These are phyloP conservation scores for Ajuga chamaepitys DNA, from an alignment of 257 asterid genomes.

Conservation along the genomic window DNA sequence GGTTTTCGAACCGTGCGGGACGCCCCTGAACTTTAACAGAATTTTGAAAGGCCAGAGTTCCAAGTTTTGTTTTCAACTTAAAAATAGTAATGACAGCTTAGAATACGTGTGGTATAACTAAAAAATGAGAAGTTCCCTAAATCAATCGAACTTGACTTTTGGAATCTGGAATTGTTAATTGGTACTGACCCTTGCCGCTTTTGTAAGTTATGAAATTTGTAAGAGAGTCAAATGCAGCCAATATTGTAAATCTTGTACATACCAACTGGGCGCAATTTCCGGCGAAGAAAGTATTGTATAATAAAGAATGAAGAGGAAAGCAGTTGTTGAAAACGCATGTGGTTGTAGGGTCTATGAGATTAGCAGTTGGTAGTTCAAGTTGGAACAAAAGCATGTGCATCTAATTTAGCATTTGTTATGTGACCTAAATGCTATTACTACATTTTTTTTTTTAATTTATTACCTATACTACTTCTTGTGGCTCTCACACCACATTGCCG, in stretches of 20 bases:
- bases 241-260: constrained; percentile 1
- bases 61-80: no score
- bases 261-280: constrained; percentile 19
- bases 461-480: constrained; percentile 21
- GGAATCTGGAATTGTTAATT: constrained; percentile 12
- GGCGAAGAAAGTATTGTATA: constrained; percentile 5
- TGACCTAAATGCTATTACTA: constrained; percentile 23
- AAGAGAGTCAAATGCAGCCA: constrained; percentile 21
- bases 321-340: constrained; percentile 46
- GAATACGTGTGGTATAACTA: no score
- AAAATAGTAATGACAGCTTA: no score
- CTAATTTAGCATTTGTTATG: constrained; percentile 21
- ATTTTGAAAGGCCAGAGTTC: no score
- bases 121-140: no score
- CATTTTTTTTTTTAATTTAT: constrained; percentile 21
- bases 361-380: constrained; percentile 64
- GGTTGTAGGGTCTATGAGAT: constrained; percentile 49
- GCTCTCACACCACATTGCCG: constrained; percentile 23
- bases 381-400: constrained; percentile 72
- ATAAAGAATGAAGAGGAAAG: background rate
- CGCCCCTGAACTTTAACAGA: no score
- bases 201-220: background rate
- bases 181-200: background rate
- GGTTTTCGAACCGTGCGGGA: no score
- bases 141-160: constrained; percentile 12